Evolutionary conservation across 352 stramenopile species (phyloP).

Genomic region (Peronosclerospora sorghi): DNA sequence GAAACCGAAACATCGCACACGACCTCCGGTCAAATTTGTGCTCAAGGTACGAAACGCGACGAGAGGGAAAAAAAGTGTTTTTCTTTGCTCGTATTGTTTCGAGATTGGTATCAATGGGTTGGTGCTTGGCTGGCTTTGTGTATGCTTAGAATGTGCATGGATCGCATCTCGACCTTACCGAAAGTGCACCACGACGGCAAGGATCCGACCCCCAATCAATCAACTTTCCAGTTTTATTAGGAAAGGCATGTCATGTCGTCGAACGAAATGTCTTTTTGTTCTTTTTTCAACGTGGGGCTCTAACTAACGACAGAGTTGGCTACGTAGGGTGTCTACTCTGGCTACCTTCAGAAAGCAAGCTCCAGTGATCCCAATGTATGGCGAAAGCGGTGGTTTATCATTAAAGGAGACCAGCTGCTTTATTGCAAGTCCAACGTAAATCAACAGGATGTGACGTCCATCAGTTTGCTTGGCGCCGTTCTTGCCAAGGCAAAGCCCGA

Average conservation of each 20-base stretch:
- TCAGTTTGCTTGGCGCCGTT: conserved; percentile 65
- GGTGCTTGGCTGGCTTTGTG: not conserved
- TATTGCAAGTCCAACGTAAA: conserved; percentile 81
- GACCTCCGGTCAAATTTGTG: conserved; percentile 69
- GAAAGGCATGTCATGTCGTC: conserved; percentile 30
- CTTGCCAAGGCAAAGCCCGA: conserved; percentile 67
- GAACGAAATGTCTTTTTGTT: not conserved
- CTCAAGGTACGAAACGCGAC: conserved; percentile 52
- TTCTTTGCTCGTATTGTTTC: too few species aligned
- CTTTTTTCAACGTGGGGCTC: not conserved
- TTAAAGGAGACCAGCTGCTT: conserved; percentile 75
- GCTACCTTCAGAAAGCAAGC: conserved; percentile 75
- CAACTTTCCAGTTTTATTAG: conserved; percentile 56
- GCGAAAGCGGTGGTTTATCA: conserved; percentile 79
- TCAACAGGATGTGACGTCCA: conserved; percentile 69
- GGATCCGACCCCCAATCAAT: conserved; percentile 38
- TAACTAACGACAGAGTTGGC: not conserved
- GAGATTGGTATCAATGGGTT: too few species aligned
- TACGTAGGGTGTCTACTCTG: conserved; percentile 51
- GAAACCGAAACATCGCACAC: conserved; percentile 50
- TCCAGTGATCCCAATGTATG: conserved; percentile 68
- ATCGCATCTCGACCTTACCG: conserved; percentile 58
- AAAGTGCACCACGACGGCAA: conserved; percentile 14
- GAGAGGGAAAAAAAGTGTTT: not conserved
- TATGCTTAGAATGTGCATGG: conserved; percentile 45